Conservation (phyloP, 1,139 yeast species). For the Pichia sp. region DNA sequence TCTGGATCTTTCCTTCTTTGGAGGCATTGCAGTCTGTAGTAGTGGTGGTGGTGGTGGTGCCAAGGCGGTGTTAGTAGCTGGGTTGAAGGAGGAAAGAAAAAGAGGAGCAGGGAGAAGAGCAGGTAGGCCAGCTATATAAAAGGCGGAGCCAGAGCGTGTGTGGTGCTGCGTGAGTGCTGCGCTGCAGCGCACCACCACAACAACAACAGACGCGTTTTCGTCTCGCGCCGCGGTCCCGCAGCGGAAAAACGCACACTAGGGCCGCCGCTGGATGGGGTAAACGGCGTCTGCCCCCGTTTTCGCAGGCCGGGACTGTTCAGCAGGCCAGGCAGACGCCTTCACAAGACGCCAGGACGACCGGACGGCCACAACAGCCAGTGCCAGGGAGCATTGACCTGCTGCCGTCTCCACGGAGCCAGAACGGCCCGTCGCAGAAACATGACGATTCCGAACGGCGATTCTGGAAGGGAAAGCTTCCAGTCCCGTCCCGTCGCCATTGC, state of each 20-base stretch:
- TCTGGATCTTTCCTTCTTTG: conserved; percentile 24
- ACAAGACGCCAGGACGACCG: background rate
- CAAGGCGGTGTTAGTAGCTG: conserved; percentile 1
- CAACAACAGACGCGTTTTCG: background rate
- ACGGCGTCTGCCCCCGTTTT: conserved; percentile 1
- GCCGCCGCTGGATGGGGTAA: background rate
- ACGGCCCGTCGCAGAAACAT: no score
- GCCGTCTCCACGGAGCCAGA: background rate
- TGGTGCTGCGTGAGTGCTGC: background rate
- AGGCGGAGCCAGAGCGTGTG: background rate
- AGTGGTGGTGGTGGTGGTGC: background rate
- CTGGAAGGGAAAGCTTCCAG: no score
- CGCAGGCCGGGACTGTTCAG: background rate
- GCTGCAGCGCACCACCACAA: background rate
- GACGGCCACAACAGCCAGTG: background rate
- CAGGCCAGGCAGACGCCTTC: background rate
- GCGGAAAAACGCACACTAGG: background rate
- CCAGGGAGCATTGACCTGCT: background rate
- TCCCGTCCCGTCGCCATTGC: background rate
- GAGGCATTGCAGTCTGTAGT: conserved; percentile 15
- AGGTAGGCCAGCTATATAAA: background rate
- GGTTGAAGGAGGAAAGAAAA: background rate
- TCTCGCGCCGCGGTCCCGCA: background rate
- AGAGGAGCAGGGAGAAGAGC: background rate
- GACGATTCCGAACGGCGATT: no score